Evolutionary conservation across 305 asterid genomes (phyloP), one percentile per base, ranked within the genome.

Genomic region (Rubia balearica): DNA sequence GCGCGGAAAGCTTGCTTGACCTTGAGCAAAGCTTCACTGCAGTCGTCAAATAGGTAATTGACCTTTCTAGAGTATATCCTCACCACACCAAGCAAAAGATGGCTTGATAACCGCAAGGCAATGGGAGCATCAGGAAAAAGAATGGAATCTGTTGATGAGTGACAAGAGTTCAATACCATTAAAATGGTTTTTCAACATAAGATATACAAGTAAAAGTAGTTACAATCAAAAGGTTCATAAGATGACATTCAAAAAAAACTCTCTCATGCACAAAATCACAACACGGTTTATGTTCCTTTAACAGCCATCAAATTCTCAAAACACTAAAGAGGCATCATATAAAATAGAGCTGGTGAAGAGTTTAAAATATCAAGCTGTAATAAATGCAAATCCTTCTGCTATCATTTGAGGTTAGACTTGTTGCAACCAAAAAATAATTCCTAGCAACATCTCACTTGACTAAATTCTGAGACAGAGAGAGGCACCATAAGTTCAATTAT

Each of bases 41-140:
- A 95, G 74, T 95, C 98, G 65, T 92, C 99, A 66, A 90, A 95
- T 55, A 95, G 97, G 87, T 95, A 95, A 82, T 86, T 86, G 85
- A 95, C 99, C 89, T 95, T 92, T 79, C 91, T 84, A 73, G 85
- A 78, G 79, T 95, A 95, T 81, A 95, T 95, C 78, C 99, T 88
- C 85, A 90, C 99, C 80, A 95, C 99, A 7, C 99, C 99, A 82
- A 95, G 89, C 70, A 95, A 85, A 83, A 95, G 98, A 82, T 95
- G 99, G 88, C 99, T 92, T 73, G 99, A 90, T 84, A 95, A 78
- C 63, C 98, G 90, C 80, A 95, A 87, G 12, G 99, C 99, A 82
- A 95, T 95, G 46, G 99, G 99, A 72, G 88, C 97, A 64, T 95
- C 99, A 13, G 98, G 98, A 51, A 27, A 86, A 76, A 92, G 91